Percentiles rank a stretch among this genome's conserved stretches.
phyloP scores from a whole-genome alignment of 345 rosid species.

The Gossypium ekmanianum region DNA sequence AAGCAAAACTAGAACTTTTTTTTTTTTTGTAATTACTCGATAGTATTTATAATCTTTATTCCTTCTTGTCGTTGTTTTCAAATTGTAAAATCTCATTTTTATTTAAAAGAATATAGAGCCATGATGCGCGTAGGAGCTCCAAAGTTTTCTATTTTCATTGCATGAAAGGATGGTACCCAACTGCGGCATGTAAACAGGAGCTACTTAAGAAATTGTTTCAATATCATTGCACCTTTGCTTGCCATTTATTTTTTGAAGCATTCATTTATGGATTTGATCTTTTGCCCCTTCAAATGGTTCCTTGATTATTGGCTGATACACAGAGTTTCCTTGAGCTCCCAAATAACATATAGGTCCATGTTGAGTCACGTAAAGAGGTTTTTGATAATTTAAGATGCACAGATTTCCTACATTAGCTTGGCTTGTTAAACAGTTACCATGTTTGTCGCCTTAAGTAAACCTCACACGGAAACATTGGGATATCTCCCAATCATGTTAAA shows the following conservation, averaged over 20 bases:
- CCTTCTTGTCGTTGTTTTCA: no score
- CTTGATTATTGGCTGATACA: not conserved
- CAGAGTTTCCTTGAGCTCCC: no score
- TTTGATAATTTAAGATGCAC: not conserved
- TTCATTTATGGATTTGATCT: not conserved
- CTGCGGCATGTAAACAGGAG: slow-evolving; percentile 16
- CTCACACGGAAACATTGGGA: not conserved
- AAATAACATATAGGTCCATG: no score
- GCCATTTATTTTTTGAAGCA: not conserved
- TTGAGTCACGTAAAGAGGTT: not conserved
- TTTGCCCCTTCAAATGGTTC: not conserved
- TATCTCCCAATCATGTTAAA: not conserved
- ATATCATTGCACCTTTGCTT: not conserved
- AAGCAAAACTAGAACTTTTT: no score
- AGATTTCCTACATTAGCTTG: not conserved
- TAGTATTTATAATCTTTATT: no score
- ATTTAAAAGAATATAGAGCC: no score
- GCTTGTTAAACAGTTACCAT: not conserved
- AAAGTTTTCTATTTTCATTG: no score
- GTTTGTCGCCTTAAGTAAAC: not conserved
- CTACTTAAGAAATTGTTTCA: not conserved
- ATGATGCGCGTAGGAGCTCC: no score
- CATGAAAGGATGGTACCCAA: slow-evolving; percentile 26
- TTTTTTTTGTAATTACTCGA: no score
- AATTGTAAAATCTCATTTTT: no score